Base-by-base conservation (phyloP, 2,329 filamentous ascomycete genomes). In the Verticillium isaacii region DNA sequence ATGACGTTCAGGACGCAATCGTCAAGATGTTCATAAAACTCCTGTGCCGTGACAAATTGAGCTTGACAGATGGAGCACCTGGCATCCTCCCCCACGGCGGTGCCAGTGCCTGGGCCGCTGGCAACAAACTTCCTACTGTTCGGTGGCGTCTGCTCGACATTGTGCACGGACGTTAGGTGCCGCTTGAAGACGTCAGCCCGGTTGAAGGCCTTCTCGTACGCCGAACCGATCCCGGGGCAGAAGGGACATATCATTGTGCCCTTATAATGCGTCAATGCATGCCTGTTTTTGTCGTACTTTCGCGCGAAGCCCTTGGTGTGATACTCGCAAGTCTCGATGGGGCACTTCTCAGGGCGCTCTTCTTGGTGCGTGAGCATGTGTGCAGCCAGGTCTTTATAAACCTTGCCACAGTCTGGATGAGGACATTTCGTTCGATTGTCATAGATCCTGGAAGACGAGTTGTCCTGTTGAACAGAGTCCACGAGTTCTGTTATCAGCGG, bases 201-300 rank as follows among this genome's bases (percentile, higher is more conserved):
- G 77, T 97, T 97, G 77, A 99, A 98, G 66, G 91, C 92, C 80
- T 97, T 97, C 75, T 97, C 94, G 6, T 90, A 91, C 1, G 92
- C 86, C 3, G 92, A 93, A 6, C 93, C 93, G 23, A 89, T 90
- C 4, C 93, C 92, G 0, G 93, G 92, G 68, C 95, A 98, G 76
- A 98, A 98, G 5, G 93, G 93, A 70, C 95, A 99, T 8, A 97
- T 90, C 93, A 98, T 97, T 15, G 92, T 97, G 9, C 94, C 94
- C 75, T 97, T 96, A 81, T 98, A 99, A 73, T 98, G 95, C 2
- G 94, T 98, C 66, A 98, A 78, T 1, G 94, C 96, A 73, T 99
- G 95, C 14, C 95, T 83, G 75, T 98, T 98, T 82, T 97, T 97
- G 79, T 98, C 95, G 73, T 98, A 99, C 75, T 98, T 98, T 64